Conservation (phyloP, 2,329 filamentous ascomycete genomes). For the Colletotrichum simmondsii region DNA sequence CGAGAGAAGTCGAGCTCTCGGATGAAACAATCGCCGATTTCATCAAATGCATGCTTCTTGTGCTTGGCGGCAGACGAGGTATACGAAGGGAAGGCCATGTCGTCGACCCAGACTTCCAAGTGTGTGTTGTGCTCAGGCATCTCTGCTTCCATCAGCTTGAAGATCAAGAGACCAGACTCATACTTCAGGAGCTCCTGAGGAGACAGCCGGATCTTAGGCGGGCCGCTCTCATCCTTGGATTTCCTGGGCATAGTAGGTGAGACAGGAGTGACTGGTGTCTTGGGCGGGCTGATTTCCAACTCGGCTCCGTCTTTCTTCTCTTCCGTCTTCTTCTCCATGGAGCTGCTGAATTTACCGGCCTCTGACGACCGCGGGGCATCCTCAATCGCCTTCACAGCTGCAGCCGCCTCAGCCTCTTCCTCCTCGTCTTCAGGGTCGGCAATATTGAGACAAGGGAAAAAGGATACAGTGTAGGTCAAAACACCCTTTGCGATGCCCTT, state of each 20-base stretch:
- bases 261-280: slow-evolving; percentile 55
- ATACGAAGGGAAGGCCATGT: slow-evolving; percentile 93
- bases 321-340: slow-evolving; percentile 47
- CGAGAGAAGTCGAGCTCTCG: slow-evolving; percentile 97
- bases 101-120: slow-evolving; percentile 91
- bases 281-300: slow-evolving; percentile 44
- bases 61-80: slow-evolving; percentile 79
- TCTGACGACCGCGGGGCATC: slow-evolving; percentile 39
- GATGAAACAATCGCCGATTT: slow-evolving; percentile 95
- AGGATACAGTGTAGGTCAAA: slow-evolving; percentile 84
- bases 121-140: slow-evolving; percentile 80
- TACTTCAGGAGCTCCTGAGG: slow-evolving; percentile 85
- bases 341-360: slow-evolving; percentile 58
- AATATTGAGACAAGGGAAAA: slow-evolving; percentile 90
- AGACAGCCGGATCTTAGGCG: slow-evolving; percentile 81
- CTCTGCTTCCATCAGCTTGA: slow-evolving; percentile 92
- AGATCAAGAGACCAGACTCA: slow-evolving; percentile 92
- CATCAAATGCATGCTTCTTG: slow-evolving; percentile 80
- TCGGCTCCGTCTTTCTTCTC: slow-evolving; percentile 39
- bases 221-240: slow-evolving; percentile 62
- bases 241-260: slow-evolving; percentile 59
- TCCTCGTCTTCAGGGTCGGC: slow-evolving; percentile 91
- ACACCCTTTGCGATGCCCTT: slow-evolving; percentile 81
- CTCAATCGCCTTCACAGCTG: slow-evolving; percentile 46
- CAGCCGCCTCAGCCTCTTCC: slow-evolving; percentile 60